These are phyloP conservation scores for Candida frijolesensis DNA, from an alignment of 1,139 yeast species.

Conservation along the genomic window DNA sequence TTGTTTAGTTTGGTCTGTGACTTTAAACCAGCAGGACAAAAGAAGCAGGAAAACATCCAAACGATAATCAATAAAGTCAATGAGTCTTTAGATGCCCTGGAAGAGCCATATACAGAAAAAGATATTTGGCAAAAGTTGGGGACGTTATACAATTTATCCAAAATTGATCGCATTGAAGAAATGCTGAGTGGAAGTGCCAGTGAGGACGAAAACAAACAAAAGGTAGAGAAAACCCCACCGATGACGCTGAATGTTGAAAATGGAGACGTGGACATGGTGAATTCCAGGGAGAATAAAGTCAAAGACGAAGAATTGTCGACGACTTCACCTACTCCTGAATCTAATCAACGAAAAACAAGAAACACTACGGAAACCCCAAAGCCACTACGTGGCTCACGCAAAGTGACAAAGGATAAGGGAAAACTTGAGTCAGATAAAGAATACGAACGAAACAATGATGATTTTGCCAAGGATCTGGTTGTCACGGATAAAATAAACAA, in stretches of 20 bases:
- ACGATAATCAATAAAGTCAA: slow-evolving; percentile 57
- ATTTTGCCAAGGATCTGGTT: neutral
- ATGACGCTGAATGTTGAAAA: slow-evolving; percentile 36
- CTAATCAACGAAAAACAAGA: slow-evolving; percentile 8
- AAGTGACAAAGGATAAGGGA: slow-evolving; percentile 13
- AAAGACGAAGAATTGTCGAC: slow-evolving; percentile 8
- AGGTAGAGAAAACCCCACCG: slow-evolving; percentile 25
- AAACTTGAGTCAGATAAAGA: slow-evolving; percentile 6
- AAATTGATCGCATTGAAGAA: slow-evolving; percentile 54
- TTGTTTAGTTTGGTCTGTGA: slow-evolving; percentile 68
- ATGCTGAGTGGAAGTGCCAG: slow-evolving; percentile 14
- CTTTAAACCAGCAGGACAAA: slow-evolving; percentile 63
- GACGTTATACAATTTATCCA: slow-evolving; percentile 55
- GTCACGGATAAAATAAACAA: slow-evolving; percentile 2
- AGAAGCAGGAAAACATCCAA: slow-evolving; percentile 62
- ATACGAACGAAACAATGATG: slow-evolving; percentile 11
- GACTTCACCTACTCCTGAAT: slow-evolving; percentile 7
- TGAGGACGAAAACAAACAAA: slow-evolving; percentile 8
- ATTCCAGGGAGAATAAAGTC: neutral
- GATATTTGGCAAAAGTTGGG: slow-evolving; percentile 64
- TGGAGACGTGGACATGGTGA: slow-evolving; percentile 8
- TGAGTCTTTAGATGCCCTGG: slow-evolving; percentile 20
- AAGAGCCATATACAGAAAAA: slow-evolving; percentile 33
- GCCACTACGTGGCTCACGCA: slow-evolving; percentile 5
- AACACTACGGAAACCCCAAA: slow-evolving; percentile 8